Evolutionary conservation across 2,329 filamentous ascomycete genomes (phyloP), one percentile per base, ranked within the genome.

Genomic region (Leptographium flavum): DNA sequence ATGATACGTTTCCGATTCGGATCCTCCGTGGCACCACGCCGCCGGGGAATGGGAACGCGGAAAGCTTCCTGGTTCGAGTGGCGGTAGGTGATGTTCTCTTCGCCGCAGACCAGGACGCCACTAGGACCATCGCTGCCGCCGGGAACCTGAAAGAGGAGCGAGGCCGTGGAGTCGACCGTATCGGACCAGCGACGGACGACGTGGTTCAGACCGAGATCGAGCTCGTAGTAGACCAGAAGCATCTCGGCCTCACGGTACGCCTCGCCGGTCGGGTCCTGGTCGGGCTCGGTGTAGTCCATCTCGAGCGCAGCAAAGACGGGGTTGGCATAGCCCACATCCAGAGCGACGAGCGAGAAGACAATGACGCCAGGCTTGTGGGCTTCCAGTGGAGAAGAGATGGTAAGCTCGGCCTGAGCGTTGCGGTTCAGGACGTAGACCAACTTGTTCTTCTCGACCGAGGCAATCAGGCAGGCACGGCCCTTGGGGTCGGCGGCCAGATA

Each of bases 401-500:
- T 93, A 56, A 98, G 77, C 62, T 94, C 86, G 17, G 88, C 88
- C 63, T 96, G 87, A 3, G 87, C 77, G 65, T 94, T 94, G 53
- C 93, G 82, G 63, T 96, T 96, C 54, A 98, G 73, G 57, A 98
- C 90, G 65, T 98, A 99, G 54, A 98, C 92, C 46, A 99, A 82
- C 69, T 98, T 98, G 69, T 96, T 98, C 74, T 98, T 98, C 67
- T 99, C 93, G 45, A 90, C 74, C 5, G 88, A 90, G 10, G 92
- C 87, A 50, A 96, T 85, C 59, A 99, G 73, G 59, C 90, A 94
- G 45, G 93, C 93, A 67, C 92, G 79, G 46, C 92, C 92, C 63
- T 94, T 94, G 25, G 92, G 92, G 58, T 99, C 92, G 43, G 87
- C 86, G 7, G 90, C 92, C 25, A 99, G 75, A 58, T 95, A 98